Evolutionary conservation across 169 alveolate species (phyloP), one percentile per base, ranked within the genome.

Genomic region (Eimeria acervulina): DNA sequence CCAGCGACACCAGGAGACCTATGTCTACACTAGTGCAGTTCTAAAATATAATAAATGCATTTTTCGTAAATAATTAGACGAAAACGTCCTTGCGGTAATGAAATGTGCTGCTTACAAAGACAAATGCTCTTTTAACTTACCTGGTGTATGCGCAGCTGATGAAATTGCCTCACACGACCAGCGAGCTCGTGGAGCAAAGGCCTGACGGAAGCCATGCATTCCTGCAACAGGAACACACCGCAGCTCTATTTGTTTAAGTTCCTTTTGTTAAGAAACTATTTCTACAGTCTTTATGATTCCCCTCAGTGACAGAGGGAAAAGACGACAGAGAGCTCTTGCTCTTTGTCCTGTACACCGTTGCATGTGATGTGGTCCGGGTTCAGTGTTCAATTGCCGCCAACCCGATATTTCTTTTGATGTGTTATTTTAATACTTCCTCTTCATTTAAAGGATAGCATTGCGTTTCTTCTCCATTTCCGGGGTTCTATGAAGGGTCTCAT

Each of bases 331-430:
- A 33, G 52, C 23, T 13, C 47, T n/a, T 21, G 74, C 74, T 72
- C 84, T 38, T 68, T 68, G 52, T 72, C 51, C 52, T 33, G 52
- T 21, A 17, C 28, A 28, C 52, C 36, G 84, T 36, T 72, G 84
- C 84, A 72, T 72, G 84, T 72, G 84, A 72, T 72, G 84, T 72
- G 84, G 84, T 72, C 84, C 84, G 23, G 84, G 47, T 72, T 72
- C 84, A 36, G 55, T 38, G 84, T 72, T 72, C 28, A 23, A 17
- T 36, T 36, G 17, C 84, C 0, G 47, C n/a, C 40, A 15, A 21
- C 44, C 51, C 55, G 8, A 17, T 33, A 26, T 72, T 72, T 72
- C 84, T 38, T 72, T 72, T 72, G 84, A 72, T 78, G 40, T 42
- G 44, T 42, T 78, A 6, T 28, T n/a, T 10, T 21, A 13, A 17